These are phyloP conservation scores for Curvularia sp. DNA, from an alignment of 2,329 filamentous ascomycete genomes.

Conservation along the genomic window DNA sequence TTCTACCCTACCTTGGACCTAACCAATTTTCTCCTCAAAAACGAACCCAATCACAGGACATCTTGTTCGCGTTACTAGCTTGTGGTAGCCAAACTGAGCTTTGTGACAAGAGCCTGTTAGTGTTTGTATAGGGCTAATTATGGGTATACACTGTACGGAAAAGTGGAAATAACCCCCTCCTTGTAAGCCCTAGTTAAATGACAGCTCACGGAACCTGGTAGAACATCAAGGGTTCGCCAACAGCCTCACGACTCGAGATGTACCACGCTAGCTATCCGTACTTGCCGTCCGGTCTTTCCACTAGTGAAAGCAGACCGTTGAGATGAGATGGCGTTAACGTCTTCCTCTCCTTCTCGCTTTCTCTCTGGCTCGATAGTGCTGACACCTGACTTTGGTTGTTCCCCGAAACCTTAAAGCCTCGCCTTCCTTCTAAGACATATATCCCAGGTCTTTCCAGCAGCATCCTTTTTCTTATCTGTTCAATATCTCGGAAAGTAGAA, in stretches of 20 bases:
- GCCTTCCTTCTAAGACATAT: background rate
- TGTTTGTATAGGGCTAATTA: background rate
- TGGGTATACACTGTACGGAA: no score
- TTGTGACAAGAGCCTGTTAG: background rate
- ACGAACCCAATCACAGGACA: background rate
- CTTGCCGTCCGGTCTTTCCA: background rate
- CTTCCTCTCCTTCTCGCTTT: background rate
- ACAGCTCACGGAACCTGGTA: background rate
- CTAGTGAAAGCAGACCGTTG: background rate
- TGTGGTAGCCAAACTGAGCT: background rate
- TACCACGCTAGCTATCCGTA: conserved; percentile 1
- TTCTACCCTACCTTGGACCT: background rate
- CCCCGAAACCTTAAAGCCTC: conserved; percentile 2
- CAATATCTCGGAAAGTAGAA: background rate
- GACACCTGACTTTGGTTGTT: background rate
- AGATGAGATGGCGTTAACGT: background rate
- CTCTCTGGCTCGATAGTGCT: no score
- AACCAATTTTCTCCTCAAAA: background rate
- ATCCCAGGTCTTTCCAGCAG: background rate
- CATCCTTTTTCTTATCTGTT: background rate
- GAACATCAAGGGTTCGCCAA: background rate
- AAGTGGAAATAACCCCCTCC: background rate
- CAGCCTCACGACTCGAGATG: conserved; percentile 1
- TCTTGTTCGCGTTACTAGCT: background rate
- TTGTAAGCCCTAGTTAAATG: background rate